Conservation (phyloP, 371 early-diverging fungal species). For the Apophysomyces variabilis region DNA sequence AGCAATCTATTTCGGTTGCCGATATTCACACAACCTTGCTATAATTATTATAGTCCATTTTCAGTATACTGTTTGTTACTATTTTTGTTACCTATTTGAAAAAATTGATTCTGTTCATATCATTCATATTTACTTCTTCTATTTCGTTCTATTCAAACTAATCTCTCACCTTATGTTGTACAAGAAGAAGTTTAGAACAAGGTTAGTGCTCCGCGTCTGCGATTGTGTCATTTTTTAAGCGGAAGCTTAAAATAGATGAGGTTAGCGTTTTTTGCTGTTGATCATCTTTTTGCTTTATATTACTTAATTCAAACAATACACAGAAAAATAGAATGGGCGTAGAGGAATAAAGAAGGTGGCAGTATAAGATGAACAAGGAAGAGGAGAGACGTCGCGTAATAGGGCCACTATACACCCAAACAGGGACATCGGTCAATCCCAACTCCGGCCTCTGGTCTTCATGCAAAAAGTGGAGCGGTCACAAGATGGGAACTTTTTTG, state of each 20-base stretch:
- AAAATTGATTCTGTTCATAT: neutral
- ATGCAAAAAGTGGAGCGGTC: conserved; percentile 1
- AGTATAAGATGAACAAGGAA: neutral
- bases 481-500: conserved; percentile 5
- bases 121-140: neutral
- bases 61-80: neutral
- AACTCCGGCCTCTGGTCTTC: neutral
- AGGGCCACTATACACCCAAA: neutral
- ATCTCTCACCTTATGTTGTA: neutral
- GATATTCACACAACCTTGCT: neutral
- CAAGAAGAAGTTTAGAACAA: conserved; percentile 8
- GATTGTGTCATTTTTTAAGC: conserved; percentile 10
- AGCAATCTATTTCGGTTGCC: neutral
- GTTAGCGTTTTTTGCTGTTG: neutral
- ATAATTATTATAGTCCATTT: neutral
- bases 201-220: conserved; percentile 2
- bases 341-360: neutral
- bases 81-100: neutral
- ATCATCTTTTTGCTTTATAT: neutral
- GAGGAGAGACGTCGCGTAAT: neutral
- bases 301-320: neutral
- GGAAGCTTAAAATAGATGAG: conserved; percentile 5
- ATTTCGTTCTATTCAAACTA: neutral
- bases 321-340: neutral
- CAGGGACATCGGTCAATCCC: neutral